Evolutionary conservation across 2,329 filamentous ascomycete species (phyloP), one percentile per base, ranked within the genome.

Genomic region (Seiridium cupressi): DNA sequence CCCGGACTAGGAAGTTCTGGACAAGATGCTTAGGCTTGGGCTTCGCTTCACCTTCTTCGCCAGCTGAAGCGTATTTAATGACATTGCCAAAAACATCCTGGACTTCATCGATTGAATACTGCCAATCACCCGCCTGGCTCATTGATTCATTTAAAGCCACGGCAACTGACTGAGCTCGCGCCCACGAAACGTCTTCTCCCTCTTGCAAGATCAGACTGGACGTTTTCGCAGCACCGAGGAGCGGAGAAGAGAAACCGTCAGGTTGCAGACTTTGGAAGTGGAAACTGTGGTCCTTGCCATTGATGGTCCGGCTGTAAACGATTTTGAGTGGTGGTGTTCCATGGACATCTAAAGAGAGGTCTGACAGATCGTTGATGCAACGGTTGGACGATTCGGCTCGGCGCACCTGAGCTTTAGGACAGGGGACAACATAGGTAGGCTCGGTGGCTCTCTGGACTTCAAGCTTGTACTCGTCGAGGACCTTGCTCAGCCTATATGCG

Each of bases 261-360:
- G 95, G 93, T 68, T 97, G 93, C 49, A 99, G 86, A 69, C 92
- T 97, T 74, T 98, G 93, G 67, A 96, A 94, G 63, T 94, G 92
- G 66, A 93, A 92, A 62, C 91, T 91, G 67, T 89, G 88, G 64
- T 96, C 88, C 64, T 91, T 89, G 62, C 88, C 87, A 67, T 98
- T 97, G 66, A 97, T 88, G 5, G 88, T 89, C 58, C 93, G 89
- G 68, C 92, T 95, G 75, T 99, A 99, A 67, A 92, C 91, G 67
- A 99, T 91, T 72, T 93, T 93, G 64, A 99, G 81, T 3, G 95
- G 95, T 3, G 96, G 92, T 0, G 93, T 96, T 18, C 95, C 95
- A 65, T 90, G 84, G 3, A 97, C 92, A 68, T 94, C 88, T 56
- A 99, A 80, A 18, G 88, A 85, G 51, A 98, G 79, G 69, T 97